Evolutionary conservation across 768 basidiomycete genomes (phyloP).

Genomic region (Naganishia vaughanmartiniae): DNA sequence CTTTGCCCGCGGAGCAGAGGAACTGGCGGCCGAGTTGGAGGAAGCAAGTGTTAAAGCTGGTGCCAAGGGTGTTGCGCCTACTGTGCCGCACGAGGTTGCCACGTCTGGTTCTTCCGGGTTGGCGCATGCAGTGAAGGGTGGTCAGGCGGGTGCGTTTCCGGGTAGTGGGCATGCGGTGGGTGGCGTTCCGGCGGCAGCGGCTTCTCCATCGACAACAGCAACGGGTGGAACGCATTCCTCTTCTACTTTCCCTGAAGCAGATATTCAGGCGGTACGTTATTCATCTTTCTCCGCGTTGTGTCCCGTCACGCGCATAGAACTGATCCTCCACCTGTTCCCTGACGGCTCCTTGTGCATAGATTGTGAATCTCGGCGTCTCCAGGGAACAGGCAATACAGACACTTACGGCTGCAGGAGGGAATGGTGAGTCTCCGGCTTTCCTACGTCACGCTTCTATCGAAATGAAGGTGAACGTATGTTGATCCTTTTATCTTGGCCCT

Average conservation of each 20-base stretch:
- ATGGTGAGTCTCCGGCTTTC: constrained; percentile 49
- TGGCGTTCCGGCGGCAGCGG: constrained; percentile 50
- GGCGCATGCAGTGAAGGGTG: neutral
- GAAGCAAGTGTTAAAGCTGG: constrained; percentile 31
- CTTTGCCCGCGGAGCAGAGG: constrained; percentile 58
- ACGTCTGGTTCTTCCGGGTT: neutral
- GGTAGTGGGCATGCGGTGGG: constrained; percentile 68
- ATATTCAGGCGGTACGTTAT: constrained; percentile 57
- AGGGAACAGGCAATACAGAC: constrained; percentile 73
- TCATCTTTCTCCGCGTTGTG: neutral
- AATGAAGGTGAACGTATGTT: neutral
- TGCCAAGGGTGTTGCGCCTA: constrained; percentile 39
- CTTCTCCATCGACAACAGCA: neutral
- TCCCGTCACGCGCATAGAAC: no score
- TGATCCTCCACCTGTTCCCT: no score
- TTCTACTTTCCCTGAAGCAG: constrained; percentile 58
- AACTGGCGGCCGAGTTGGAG: constrained; percentile 39
- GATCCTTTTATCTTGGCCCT: neutral
- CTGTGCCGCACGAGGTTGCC: constrained; percentile 31
- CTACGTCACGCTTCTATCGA: neutral
- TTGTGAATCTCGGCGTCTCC: constrained; percentile 74
- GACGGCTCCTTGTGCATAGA: constrained; percentile 34
- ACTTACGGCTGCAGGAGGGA: constrained; percentile 76
- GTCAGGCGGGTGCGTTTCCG: constrained; percentile 57
- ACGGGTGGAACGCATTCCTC: neutral